These are phyloP conservation scores for Chrysosporium queenslandicum DNA, from an alignment of 2,329 filamentous ascomycete species.

Conservation along the genomic window DNA sequence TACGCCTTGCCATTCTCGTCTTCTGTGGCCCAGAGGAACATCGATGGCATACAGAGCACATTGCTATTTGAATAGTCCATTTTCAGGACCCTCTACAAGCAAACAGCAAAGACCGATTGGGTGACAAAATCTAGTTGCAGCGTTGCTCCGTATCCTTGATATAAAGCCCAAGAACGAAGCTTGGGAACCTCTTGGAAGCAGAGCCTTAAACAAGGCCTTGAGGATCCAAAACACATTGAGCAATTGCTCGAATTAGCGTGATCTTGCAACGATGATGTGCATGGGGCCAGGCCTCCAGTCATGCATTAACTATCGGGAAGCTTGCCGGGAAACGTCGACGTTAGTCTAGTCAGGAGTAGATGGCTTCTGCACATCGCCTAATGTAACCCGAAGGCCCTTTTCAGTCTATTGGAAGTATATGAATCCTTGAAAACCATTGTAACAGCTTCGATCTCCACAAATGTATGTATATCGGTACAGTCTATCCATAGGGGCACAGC, in stretches of 20 bases:
- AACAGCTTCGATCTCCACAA: neutral
- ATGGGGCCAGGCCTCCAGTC: neutral
- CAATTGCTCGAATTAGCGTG: too few species aligned
- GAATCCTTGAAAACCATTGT: neutral
- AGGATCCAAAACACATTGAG: neutral
- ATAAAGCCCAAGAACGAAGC: too few species aligned
- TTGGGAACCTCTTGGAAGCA: too few species aligned
- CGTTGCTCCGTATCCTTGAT: too few species aligned
- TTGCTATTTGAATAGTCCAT: too few species aligned
- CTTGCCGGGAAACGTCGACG: neutral
- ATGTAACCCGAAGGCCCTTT: neutral
- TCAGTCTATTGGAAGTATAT: neutral
- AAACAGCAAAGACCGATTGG: too few species aligned
- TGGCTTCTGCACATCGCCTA: neutral
- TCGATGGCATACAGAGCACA: too few species aligned
- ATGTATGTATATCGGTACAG: neutral
- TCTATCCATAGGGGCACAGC: neutral
- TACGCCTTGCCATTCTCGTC: too few species aligned
- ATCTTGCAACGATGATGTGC: constrained; percentile 1
- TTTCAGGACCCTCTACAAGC: too few species aligned
- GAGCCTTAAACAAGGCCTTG: neutral
- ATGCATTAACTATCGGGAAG: neutral
- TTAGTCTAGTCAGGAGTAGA: neutral
- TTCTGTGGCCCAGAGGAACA: too few species aligned
- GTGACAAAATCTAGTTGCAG: too few species aligned